Conservation (phyloP, 2,329 filamentous ascomycete species). For the Colletotrichum cordylinicola region DNA sequence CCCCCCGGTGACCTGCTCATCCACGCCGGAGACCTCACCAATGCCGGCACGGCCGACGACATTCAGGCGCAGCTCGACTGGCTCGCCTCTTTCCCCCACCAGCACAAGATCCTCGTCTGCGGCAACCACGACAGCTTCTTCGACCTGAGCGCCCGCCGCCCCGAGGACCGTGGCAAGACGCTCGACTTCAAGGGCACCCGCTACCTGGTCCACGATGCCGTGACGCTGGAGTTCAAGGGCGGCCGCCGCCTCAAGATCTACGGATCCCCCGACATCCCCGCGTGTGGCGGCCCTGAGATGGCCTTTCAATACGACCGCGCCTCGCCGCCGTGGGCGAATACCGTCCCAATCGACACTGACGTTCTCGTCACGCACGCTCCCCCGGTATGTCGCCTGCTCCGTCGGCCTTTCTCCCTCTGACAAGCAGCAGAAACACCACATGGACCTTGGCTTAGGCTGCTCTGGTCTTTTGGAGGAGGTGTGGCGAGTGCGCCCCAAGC, state of each 20-base stretch:
- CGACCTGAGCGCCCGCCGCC: constrained; percentile 67
- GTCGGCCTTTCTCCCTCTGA: not conserved
- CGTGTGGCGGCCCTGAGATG: constrained; percentile 73
- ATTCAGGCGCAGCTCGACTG: constrained; percentile 88
- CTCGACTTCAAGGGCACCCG: constrained; percentile 72
- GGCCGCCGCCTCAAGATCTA: constrained; percentile 73
- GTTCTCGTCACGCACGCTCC: constrained; percentile 84
- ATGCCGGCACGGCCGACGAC: constrained; percentile 72
- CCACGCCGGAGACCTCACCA: constrained; percentile 86
- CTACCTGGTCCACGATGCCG: constrained; percentile 75
- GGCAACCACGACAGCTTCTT: constrained; percentile 93
- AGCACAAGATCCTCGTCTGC: constrained; percentile 80
- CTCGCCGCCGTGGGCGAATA: constrained; percentile 74
- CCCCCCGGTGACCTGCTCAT: constrained; percentile 85
- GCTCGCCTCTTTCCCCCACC: constrained; percentile 76
- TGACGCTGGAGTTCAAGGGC: constrained; percentile 67
- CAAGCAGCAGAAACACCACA: constrained; percentile 63
- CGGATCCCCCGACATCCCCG: constrained; percentile 81
- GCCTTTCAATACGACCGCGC: constrained; percentile 78
- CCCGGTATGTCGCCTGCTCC: constrained; percentile 51
- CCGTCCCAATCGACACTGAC: constrained; percentile 75
- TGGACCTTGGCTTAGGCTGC: constrained; percentile 74
- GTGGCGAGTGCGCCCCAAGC: constrained; percentile 73
- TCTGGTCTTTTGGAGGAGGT: constrained; percentile 73
- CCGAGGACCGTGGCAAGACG: constrained; percentile 58